phyloP scores from a whole-genome alignment of 148 eudicot species.

The Agrostemma githago region DNA sequence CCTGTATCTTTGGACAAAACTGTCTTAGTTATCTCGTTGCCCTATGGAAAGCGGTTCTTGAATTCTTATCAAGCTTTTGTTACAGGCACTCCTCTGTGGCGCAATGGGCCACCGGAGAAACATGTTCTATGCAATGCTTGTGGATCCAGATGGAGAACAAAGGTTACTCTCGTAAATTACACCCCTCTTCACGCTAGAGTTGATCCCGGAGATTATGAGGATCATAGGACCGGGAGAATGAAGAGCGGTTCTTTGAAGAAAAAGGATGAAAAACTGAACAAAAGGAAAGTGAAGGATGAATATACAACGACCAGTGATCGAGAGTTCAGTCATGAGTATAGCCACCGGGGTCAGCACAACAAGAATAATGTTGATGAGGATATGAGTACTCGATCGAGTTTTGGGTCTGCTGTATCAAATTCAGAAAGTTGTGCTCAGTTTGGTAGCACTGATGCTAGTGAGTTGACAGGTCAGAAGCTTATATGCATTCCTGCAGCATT shows the following conservation, averaged over 20 bases:
- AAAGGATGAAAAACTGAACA: constrained; percentile 57
- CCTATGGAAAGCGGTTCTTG: no score
- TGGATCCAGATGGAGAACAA: constrained; percentile 98
- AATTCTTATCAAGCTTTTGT: no score
- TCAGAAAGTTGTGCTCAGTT: constrained; percentile 89
- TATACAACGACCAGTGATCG: constrained; percentile 28
- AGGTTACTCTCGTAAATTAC: constrained; percentile 83
- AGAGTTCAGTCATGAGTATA: constrained; percentile 33
- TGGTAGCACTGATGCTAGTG: constrained; percentile 80
- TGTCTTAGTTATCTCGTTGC: no score
- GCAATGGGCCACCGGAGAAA: constrained; percentile 99
- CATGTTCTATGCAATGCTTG: constrained; percentile 97
- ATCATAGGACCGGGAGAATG: constrained; percentile 45
- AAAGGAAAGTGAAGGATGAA: constrained; percentile 62
- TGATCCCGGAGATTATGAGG: constrained; percentile 68
- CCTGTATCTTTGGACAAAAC: no score
- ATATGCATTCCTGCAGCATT: constrained; percentile 15
- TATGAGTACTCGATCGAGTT: constrained; percentile 91
- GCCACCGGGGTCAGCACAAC: constrained; percentile 45
- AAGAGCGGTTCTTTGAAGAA: constrained; percentile 57
- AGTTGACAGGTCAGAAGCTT: constrained; percentile 65
- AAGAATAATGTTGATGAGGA: constrained; percentile 53
- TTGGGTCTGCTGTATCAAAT: constrained; percentile 92
- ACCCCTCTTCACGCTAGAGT: constrained; percentile 86
- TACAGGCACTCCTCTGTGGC: constrained; percentile 99